Percentiles rank a stretch among this genome's conserved stretches.
phyloP scores from a whole-genome alignment of 371 early-diverging fungal genomes.

The Mitosporidium daphniae region DNA sequence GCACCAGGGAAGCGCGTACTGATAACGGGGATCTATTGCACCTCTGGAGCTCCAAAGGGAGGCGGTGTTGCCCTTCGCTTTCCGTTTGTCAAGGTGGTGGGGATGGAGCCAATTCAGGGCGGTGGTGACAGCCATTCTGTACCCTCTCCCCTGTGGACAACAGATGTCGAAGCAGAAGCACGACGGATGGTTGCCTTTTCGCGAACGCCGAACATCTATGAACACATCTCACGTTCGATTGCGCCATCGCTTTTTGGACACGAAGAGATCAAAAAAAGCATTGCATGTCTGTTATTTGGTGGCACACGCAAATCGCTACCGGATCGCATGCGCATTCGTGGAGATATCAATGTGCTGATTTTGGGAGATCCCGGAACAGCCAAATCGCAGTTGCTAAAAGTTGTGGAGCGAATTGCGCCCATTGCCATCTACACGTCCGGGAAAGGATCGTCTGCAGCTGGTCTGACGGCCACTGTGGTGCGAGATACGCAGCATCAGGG shows the following conservation, averaged over 20 bases:
- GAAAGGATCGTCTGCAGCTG: slow-evolving; percentile 49
- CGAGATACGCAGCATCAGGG: slow-evolving; percentile 8
- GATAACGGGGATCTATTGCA: slow-evolving; percentile 67
- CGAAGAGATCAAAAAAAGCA: slow-evolving; percentile 79
- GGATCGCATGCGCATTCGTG: slow-evolving; percentile 78
- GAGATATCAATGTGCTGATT: slow-evolving; percentile 92
- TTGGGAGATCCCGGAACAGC: slow-evolving; percentile 98
- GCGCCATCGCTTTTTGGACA: slow-evolving; percentile 58
- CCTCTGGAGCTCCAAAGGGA: slow-evolving; percentile 6
- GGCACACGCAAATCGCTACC: slow-evolving; percentile 76
- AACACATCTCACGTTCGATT: slow-evolving; percentile 45
- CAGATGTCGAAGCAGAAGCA: slow-evolving; percentile 63
- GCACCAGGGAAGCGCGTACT: slow-evolving; percentile 73
- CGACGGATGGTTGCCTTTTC: slow-evolving; percentile 44
- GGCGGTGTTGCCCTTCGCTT: slow-evolving; percentile 49
- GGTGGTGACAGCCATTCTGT: slow-evolving; percentile 11
- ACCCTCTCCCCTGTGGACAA: too few relatives aligned
- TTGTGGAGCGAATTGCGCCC: slow-evolving; percentile 70
- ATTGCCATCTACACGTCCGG: slow-evolving; percentile 68
- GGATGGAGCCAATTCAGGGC: slow-evolving; percentile 37
- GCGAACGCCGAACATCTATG: slow-evolving; percentile 44
- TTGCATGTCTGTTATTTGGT: slow-evolving; percentile 81
- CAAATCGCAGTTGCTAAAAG: slow-evolving; percentile 91
- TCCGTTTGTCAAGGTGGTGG: slow-evolving; percentile 63
- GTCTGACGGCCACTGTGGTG: slow-evolving; percentile 49